Conservation (phyloP, 2,329 filamentous ascomycete genomes). For the Talaromyces sp. region DNA sequence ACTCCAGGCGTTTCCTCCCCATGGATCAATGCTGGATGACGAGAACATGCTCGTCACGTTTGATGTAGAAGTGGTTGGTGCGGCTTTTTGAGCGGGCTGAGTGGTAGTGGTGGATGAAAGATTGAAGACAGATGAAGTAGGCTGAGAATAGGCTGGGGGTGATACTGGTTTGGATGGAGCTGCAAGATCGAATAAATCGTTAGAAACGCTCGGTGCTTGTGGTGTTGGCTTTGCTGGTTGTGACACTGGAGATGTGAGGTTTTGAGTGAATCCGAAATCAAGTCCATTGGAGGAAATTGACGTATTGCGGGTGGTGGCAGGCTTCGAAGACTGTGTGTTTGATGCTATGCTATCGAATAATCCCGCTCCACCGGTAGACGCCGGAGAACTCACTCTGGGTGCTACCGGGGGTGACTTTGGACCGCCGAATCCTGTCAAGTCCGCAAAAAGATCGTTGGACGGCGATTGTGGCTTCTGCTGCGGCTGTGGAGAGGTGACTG, state of each 20-base stretch:
- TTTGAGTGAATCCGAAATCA: constrained; percentile 67
- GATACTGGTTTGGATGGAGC: constrained; percentile 46
- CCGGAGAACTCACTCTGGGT: constrained; percentile 50
- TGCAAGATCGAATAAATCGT: constrained; percentile 78
- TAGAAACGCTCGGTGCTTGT: constrained; percentile 58
- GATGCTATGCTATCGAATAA: constrained; percentile 75
- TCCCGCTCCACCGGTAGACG: constrained; percentile 63
- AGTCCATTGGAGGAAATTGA: constrained; percentile 59
- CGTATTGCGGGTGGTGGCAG: constrained; percentile 42
- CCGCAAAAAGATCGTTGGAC: constrained; percentile 65
- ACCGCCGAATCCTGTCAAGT: constrained; percentile 55
- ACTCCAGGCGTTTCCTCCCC: constrained; percentile 85
- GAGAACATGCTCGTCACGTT: constrained; percentile 44
- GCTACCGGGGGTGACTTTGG: constrained; percentile 46
- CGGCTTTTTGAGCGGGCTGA: constrained; percentile 33
- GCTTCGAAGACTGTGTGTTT: constrained; percentile 56
- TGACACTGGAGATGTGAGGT: constrained; percentile 47
- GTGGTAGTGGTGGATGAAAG: constrained; percentile 58
- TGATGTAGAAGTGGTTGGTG: constrained; percentile 41
- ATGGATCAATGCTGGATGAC: constrained; percentile 63
- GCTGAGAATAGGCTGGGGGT: constrained; percentile 39
- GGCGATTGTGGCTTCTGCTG: constrained; percentile 38
- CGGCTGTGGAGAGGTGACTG: constrained; percentile 39
- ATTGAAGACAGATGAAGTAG: constrained; percentile 72
- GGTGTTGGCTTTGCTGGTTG: constrained; percentile 43